phyloP scores from a whole-genome alignment of 805 yeast species.

The Kodamaea jinghongensis region DNA sequence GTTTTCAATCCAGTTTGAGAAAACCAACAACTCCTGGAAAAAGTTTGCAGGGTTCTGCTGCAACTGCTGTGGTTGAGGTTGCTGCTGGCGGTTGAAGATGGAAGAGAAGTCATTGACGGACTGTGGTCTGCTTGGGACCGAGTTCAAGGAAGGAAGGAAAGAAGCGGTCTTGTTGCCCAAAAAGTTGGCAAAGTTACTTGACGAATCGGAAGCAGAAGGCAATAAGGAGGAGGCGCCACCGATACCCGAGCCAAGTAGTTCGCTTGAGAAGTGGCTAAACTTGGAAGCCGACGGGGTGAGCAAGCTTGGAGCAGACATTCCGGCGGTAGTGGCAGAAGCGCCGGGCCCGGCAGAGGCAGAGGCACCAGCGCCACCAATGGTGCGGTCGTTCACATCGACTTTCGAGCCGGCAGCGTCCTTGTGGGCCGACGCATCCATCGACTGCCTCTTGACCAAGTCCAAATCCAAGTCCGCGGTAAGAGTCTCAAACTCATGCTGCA shows the following conservation, averaged over 20 bases:
- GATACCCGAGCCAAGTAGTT: slow-evolving; percentile 8
- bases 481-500: slow-evolving; percentile 48
- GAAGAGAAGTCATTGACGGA: slow-evolving; percentile 38
- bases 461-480: slow-evolving; percentile 44
- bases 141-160: slow-evolving; percentile 29
- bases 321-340: not conserved
- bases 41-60: slow-evolving; percentile 32
- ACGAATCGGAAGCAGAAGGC: slow-evolving; percentile 12
- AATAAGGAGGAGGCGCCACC: slow-evolving; percentile 5
- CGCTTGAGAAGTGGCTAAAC: slow-evolving; percentile 8
- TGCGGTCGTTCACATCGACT: too few relatives aligned
- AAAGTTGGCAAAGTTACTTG: slow-evolving; percentile 25
- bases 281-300: slow-evolving; percentile 10
- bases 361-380: not conserved
- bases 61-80: slow-evolving; percentile 13
- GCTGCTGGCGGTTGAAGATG: slow-evolving; percentile 17
- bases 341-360: not conserved
- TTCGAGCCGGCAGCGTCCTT: too few relatives aligned
- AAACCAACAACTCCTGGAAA: slow-evolving; percentile 49
- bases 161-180: slow-evolving; percentile 17
- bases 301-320: slow-evolving; percentile 3
- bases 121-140: slow-evolving; percentile 40
- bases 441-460: slow-evolving; percentile 30
- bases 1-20: slow-evolving; percentile 50
- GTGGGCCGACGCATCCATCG: slow-evolving; percentile 1